These are phyloP conservation scores for Microbotryum scabiosae DNA, from an alignment of 1,284 basidiomycete species.

Conservation along the genomic window DNA sequence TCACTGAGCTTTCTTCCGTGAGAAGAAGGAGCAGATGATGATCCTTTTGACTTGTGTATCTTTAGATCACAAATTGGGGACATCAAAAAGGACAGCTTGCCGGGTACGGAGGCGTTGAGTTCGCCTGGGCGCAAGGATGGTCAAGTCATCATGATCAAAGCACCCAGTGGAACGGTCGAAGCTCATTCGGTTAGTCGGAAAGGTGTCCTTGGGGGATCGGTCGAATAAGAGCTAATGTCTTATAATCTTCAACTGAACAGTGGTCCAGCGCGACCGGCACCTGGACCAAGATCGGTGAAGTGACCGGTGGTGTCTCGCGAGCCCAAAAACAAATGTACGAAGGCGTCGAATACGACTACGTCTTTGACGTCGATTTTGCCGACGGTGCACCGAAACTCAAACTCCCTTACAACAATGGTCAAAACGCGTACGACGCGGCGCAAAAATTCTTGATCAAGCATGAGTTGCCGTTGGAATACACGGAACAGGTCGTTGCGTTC, in stretches of 20 bases:
- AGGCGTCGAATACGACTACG: slow-evolving; percentile 95
- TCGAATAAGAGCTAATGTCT: neutral
- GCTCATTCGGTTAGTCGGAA: slow-evolving; percentile 64
- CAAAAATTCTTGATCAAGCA: slow-evolving; percentile 78
- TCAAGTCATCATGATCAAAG: slow-evolving; percentile 82
- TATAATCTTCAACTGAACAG: slow-evolving; percentile 38
- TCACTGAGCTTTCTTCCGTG: too few relatives aligned
- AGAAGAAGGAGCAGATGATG: neutral
- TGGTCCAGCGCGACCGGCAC: slow-evolving; percentile 63
- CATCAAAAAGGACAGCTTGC: slow-evolving; percentile 78
- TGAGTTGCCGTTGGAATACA: slow-evolving; percentile 70
- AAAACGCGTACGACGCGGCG: slow-evolving; percentile 86
- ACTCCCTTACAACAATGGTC: slow-evolving; percentile 81
- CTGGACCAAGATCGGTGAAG: slow-evolving; percentile 93
- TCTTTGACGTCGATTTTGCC: slow-evolving; percentile 94
- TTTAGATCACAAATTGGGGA: slow-evolving; percentile 64
- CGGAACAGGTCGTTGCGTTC: slow-evolving; percentile 86
- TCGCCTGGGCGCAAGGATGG: slow-evolving; percentile 75
- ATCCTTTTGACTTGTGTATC: neutral
- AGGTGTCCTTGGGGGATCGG: neutral
- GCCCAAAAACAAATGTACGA: slow-evolving; percentile 73
- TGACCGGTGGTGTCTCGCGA: slow-evolving; percentile 85
- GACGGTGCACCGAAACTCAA: slow-evolving; percentile 90
- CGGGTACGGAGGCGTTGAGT: slow-evolving; percentile 69
- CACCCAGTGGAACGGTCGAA: slow-evolving; percentile 61